Percentiles rank a stretch among this genome's conserved stretches.
Conservation (phyloP, 106 monocot species). For the Dendrobium nobile region DNA sequence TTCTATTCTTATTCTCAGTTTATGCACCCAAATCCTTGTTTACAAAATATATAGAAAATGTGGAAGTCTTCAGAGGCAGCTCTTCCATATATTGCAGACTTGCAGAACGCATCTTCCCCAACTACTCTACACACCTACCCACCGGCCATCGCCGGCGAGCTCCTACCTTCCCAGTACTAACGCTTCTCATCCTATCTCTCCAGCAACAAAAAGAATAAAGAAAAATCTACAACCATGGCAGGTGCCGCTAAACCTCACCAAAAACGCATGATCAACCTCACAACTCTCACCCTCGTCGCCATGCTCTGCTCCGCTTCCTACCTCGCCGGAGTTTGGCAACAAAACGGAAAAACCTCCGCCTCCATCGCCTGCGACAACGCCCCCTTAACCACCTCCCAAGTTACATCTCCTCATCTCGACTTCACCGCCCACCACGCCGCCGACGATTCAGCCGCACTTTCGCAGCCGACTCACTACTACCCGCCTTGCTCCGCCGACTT, state of each 20-base stretch:
- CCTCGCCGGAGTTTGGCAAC: conserved; percentile 41
- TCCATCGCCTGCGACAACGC: conserved; percentile 8
- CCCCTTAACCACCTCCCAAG: conserved; percentile 7
- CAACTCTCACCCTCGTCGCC: conserved; percentile 18
- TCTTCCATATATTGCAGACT: conserved; percentile 1
- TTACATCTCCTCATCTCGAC: conserved; percentile 25
- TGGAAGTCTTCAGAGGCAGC: background rate
- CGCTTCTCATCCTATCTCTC: background rate
- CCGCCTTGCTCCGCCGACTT: conserved; percentile 39
- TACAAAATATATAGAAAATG: too few relatives aligned
- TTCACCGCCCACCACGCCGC: conserved; percentile 49
- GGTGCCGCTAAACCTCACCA: background rate
- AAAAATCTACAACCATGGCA: background rate
- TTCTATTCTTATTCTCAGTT: too few relatives aligned
- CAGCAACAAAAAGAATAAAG: background rate
- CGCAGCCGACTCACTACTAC: conserved; percentile 1
- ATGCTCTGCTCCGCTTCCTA: conserved; percentile 31
- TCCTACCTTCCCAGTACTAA: too few relatives aligned
- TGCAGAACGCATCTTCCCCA: background rate
- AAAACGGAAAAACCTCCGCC: conserved; percentile 15
- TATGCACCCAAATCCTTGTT: too few relatives aligned
- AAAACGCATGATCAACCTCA: conserved; percentile 14
- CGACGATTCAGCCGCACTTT: conserved; percentile 1
- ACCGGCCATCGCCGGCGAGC: too few relatives aligned
- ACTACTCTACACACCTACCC: background rate